Evolutionary conservation across 495 filamentous ascomycete genomes (phyloP).

Genomic region (Penicillium bovifimosum): DNA sequence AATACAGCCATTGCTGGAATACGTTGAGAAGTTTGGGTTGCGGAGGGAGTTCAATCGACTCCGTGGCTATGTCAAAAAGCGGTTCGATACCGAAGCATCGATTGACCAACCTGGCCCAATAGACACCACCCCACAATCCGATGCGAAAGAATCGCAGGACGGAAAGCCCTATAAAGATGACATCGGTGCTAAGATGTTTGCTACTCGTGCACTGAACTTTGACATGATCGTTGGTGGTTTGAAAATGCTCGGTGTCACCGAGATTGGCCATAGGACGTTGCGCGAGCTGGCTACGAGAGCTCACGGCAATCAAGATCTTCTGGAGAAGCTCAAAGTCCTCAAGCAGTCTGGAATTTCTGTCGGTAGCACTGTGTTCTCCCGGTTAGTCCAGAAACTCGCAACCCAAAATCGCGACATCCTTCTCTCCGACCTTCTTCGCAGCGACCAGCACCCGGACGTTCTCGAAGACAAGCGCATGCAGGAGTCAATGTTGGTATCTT

Average conservation of each 20-base stretch:
- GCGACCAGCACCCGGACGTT: conserved; percentile 71
- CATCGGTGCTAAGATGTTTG: conserved; percentile 66
- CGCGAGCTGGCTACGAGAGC: conserved; percentile 64
- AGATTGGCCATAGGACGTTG: conserved; percentile 66
- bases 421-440: conserved; percentile 54
- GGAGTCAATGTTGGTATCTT: conserved; percentile 47
- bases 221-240: conserved; percentile 60
- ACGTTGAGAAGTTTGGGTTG: conserved; percentile 31
- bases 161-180: conserved; percentile 45
- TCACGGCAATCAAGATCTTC: conserved; percentile 45
- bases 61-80: conserved; percentile 18
- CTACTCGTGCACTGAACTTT: conserved; percentile 60
- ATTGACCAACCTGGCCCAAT: not conserved
- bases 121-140: not conserved
- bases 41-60: conserved; percentile 20
- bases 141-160: conserved; percentile 9
- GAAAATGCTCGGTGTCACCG: conserved; percentile 56
- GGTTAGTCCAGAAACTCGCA: conserved; percentile 54
- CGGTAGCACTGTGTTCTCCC: conserved; percentile 52
- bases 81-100: conserved; percentile 12
- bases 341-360: conserved; percentile 53
- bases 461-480: conserved; percentile 60
- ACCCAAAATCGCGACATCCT: conserved; percentile 48
- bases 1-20: conserved; percentile 39
- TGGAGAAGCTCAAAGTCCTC: conserved; percentile 51